Conservation (phyloP, 306 rosid species). For the Inga laurina region DNA sequence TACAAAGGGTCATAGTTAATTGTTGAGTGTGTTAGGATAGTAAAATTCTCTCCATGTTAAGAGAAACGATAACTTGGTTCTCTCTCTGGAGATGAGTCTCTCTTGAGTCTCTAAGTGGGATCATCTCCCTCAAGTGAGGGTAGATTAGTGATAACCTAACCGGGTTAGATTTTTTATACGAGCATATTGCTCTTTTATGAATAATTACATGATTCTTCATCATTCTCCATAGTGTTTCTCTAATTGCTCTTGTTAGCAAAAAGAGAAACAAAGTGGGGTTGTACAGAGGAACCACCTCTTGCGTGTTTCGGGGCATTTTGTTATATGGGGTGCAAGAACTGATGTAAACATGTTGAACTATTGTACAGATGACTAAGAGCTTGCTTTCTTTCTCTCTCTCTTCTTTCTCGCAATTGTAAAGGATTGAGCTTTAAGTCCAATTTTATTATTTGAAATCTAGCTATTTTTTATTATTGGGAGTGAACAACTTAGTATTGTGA, state of each 20-base stretch:
- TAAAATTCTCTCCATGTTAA: no score
- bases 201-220: no score
- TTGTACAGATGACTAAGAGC: slow-evolving; percentile 1
- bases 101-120: no score
- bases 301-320: background rate
- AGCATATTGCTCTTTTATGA: no score
- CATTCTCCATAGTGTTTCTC: no score
- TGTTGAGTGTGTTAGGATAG: no score
- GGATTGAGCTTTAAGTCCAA: background rate
- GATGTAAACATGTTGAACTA: background rate
- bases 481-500: background rate
- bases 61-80: no score
- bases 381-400: background rate
- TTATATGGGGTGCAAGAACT: slow-evolving; percentile 7
- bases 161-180: no score
- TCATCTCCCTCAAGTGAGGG: no score
- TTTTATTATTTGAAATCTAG: background rate
- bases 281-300: background rate
- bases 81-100: no score
- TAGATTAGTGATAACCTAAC: no score
- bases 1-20: no score
- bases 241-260: background rate
- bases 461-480: background rate
- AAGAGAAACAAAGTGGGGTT: slow-evolving; percentile 4
- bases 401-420: background rate